Base-by-base conservation (phyloP, 768 basidiomycete species). In the Ramaria sp. region DNA sequence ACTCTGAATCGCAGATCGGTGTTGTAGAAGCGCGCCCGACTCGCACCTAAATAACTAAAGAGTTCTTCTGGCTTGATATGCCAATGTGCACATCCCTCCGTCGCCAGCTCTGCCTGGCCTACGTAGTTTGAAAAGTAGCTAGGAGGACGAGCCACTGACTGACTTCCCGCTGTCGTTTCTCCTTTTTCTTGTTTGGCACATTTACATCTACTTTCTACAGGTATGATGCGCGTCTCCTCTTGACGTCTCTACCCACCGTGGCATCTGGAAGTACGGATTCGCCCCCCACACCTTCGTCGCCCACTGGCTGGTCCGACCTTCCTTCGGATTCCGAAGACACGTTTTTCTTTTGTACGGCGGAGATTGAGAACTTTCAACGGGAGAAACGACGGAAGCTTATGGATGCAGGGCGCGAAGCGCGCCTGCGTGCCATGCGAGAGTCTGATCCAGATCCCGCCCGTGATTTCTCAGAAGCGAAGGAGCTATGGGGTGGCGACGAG, bases 291-390 rank as follows among this genome's bases (percentile, higher is more conserved):
- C 60, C 58, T 0, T 68, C 66, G 22, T 80, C 83, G 0, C 78
- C 81, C 2, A 70, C 75, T 3, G 88, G 86, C 7, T 93, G 90
- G 90, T 85, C 84, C 0, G 86, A 91, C 66, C 76, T 93, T 2
- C 84, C 90, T 4, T 91, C 91, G 0, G 91, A 93, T 63, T 66
- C 81, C 4, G 91, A 93, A 70, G 91, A 94, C 62, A 85, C 79
- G 0, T 94, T 91, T 69, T 88, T 88, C 70, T 77, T 93, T 59
- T 75, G 81, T 0, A 78, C 78, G 0, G 73, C 75, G 6, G 91
- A 92, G 61, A 70, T 75, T 2, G 81, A 82, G 13, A 85, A 85
- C 59, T 83, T 82, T 59, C 75, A 73, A 38, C 76, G 81, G 22
- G 80, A 83, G 39, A 90, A 91, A 67, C 81, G 85, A 41, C 73